Evolutionary conservation across 1,284 basidiomycete species (phyloP).

Genomic region (Polyporus tsugae): DNA sequence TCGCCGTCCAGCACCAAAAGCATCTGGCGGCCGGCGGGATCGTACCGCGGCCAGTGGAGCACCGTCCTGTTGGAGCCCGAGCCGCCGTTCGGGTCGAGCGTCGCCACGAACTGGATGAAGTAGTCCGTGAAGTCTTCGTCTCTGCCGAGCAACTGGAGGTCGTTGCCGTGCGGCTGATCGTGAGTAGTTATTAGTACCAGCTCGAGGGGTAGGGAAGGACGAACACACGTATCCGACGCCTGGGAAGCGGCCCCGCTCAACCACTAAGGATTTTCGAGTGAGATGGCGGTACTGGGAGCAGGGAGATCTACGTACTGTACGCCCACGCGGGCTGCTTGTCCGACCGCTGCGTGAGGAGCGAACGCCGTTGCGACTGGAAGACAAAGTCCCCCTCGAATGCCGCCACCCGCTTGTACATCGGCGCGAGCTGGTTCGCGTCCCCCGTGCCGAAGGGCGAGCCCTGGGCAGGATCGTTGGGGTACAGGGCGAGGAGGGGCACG

Average conservation of each 20-base stretch:
- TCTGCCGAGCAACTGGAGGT: constrained; percentile 20
- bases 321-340: constrained; percentile 54
- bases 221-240: neutral
- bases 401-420: constrained; percentile 41
- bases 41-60: constrained; percentile 34
- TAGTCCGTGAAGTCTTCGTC: constrained; percentile 21
- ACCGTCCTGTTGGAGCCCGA: constrained; percentile 17
- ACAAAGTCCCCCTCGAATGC: constrained; percentile 42
- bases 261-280: neutral
- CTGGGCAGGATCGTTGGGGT: constrained; percentile 30
- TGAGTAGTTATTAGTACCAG: neutral
- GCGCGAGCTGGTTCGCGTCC: constrained; percentile 25
- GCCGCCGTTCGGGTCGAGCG: constrained; percentile 44
- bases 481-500: constrained; percentile 32
- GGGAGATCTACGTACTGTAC: constrained; percentile 44
- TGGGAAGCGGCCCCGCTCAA: neutral
- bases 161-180: constrained; percentile 20
- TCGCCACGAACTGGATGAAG: constrained; percentile 24
- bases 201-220: no score
- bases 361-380: constrained; percentile 55
- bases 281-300: neutral
- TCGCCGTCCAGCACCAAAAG: constrained; percentile 29
- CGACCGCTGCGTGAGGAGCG: constrained; percentile 41
- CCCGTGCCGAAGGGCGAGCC: constrained; percentile 44
- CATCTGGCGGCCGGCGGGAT: constrained; percentile 13